These are phyloP conservation scores for Microthlaspi erraticum DNA, from an alignment of 345 rosid genomes.

Conservation along the genomic window DNA sequence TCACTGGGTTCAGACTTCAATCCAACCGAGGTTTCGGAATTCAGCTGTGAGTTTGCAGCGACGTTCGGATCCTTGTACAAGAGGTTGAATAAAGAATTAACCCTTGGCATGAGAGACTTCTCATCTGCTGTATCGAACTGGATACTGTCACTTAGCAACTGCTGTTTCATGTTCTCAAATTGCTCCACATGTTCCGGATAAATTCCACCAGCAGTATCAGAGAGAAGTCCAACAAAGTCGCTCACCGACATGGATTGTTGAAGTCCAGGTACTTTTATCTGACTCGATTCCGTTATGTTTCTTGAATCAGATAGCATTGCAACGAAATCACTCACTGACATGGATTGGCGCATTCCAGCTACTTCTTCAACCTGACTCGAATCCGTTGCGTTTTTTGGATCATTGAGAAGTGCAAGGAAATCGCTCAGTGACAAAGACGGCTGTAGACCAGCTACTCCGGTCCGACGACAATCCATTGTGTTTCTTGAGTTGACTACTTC, in stretches of 20 bases:
- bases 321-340: conserved; percentile 87
- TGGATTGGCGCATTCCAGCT: conserved; percentile 77
- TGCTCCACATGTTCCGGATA: conserved; percentile 58
- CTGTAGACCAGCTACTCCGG: conserved; percentile 75
- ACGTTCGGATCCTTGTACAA: conserved; percentile 72
- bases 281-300: conserved; percentile 67
- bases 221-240: conserved; percentile 79
- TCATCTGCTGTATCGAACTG: conserved; percentile 82
- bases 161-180: conserved; percentile 82
- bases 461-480: conserved; percentile 53
- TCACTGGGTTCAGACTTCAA: conserved; percentile 46
- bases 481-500: conserved; percentile 71
- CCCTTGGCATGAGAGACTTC: conserved; percentile 95
- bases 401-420: conserved; percentile 75
- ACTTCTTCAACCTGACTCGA: conserved; percentile 75
- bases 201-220: conserved; percentile 70
- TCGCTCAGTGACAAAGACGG: conserved; percentile 91
- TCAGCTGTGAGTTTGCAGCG: conserved; percentile 58
- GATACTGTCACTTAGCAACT: conserved; percentile 73
- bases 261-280: conserved; percentile 87
- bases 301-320: conserved; percentile 51
- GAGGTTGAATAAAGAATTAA: conserved; percentile 94
- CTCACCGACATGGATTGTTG: conserved; percentile 88
- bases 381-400: conserved; percentile 57
- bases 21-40: conserved; percentile 50